These are phyloP conservation scores for Dioscorea alata DNA, from an alignment of 106 monocot genomes.

Conservation along the genomic window DNA sequence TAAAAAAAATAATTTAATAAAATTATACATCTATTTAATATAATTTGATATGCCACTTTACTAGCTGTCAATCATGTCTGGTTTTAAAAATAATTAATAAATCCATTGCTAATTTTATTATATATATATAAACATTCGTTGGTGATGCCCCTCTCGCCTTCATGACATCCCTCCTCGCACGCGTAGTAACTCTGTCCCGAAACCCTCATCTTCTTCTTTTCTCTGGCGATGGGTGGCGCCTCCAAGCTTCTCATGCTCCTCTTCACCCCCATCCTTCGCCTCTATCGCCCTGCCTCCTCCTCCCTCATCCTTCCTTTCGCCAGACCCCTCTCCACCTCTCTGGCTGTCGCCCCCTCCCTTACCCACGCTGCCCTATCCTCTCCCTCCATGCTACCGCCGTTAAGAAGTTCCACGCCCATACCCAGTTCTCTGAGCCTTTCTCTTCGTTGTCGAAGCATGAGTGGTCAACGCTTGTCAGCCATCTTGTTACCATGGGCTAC, in stretches of 20 bases:
- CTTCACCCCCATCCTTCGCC: conserved; percentile 40
- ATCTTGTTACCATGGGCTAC: conserved; percentile 33
- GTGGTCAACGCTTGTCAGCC: conserved; percentile 57
- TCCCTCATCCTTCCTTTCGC: conserved; percentile 23
- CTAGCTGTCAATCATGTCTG: too few relatives aligned
- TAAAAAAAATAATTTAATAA: too few relatives aligned
- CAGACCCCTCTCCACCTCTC: neutral
- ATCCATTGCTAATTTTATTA: too few relatives aligned
- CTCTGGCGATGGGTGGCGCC: conserved; percentile 44
- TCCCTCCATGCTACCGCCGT: conserved; percentile 1
- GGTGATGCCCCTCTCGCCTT: too few relatives aligned
- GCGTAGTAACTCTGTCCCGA: too few relatives aligned
- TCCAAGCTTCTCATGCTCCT: conserved; percentile 56
- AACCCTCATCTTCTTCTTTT: neutral
- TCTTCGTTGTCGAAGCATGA: conserved; percentile 41
- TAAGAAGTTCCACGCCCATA: conserved; percentile 15
- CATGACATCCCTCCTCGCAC: too few relatives aligned
- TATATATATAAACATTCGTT: too few relatives aligned
- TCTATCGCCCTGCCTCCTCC: conserved; percentile 14
- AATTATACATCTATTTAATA: too few relatives aligned
- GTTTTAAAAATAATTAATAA: too few relatives aligned
- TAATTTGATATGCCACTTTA: too few relatives aligned
- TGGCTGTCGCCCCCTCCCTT: conserved; percentile 1
- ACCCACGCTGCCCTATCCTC: neutral
- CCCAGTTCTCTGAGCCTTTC: neutral